Evolutionary conservation across 139 green algal species (phyloP), one percentile per base, ranked within the genome.

Genomic region (Astrephomene gubernaculifera): DNA sequence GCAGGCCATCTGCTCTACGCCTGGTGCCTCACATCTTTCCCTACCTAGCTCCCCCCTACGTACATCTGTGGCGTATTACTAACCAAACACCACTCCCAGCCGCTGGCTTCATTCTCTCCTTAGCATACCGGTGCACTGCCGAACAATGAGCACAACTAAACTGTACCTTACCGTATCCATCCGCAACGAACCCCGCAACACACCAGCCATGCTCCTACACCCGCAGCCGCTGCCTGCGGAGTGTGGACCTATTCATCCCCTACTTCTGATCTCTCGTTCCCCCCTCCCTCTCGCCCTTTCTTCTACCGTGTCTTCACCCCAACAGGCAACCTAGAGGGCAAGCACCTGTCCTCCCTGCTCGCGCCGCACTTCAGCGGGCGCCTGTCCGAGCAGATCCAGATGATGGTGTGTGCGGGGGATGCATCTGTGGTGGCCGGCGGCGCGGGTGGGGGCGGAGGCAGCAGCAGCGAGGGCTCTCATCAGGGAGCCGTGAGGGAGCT

Each of bases 261-360:
- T 25, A 57, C 12, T 12, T 17, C 12, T 25, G 49, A 57, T 17
- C 12, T 5, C 5, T 25, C n/a, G 9, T 25, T 65, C 21, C n/a
- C 9, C 12, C 12, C 5, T 5, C 12, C 14, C 5, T 24, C 29
- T 5, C 54, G 21, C 14, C 54, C 21, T 24, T 19, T 65, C 49
- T 17, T 25, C 49, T 8, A 33, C 14, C 12, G 21, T 31, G 29
- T 5, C 54, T 19, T 29, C 14, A 31, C 54, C 5, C 12, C 49
- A 57, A 17, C 78, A 84, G 78, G 78, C 44, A 36, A 31, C 0
- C 63, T 84, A 43, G 78, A 84, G 6, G 63, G 21, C 5, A 84
- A 84, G 78, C 43, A 61, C 36, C 35, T 84, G 43, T 35, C 63
- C 22, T 35, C 35, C 0, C 78, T 84, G 17, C 63, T 84, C 31